Conservation (phyloP, 2,329 filamentous ascomycete species). For the Fusarium xylarioides region DNA sequence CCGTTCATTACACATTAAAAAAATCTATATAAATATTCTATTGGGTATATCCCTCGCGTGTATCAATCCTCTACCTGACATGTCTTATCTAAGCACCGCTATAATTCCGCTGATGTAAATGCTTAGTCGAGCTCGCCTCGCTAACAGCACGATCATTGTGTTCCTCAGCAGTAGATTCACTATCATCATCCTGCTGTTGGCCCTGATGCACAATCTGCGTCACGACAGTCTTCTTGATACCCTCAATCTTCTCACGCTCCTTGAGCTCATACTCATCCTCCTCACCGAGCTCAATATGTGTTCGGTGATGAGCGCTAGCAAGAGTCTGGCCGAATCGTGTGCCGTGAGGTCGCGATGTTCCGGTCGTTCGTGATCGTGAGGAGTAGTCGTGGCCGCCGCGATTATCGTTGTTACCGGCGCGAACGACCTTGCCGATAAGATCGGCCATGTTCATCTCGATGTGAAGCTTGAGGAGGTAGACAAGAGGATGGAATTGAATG, state of each 20-base stretch:
- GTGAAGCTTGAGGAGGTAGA: slow-evolving; percentile 43
- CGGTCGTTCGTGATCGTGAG: slow-evolving; percentile 30
- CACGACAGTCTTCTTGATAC: slow-evolving; percentile 41
- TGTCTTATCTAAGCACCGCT: slow-evolving; percentile 5
- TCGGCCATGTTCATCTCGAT: slow-evolving; percentile 46
- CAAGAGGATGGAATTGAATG: slow-evolving; percentile 43
- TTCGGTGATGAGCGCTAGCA: slow-evolving; percentile 31
- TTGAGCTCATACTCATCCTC: slow-evolving; percentile 40
- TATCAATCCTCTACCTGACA: not conserved
- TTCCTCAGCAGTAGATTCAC: slow-evolving; percentile 27
- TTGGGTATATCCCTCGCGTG: not conserved
- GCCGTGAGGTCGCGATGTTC: slow-evolving; percentile 14
- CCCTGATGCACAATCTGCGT: slow-evolving; percentile 25
- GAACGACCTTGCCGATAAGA: slow-evolving; percentile 42
- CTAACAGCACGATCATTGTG: slow-evolving; percentile 37
- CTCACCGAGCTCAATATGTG: slow-evolving; percentile 42
- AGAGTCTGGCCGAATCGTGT: slow-evolving; percentile 31
- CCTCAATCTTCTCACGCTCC: slow-evolving; percentile 37
- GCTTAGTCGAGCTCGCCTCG: slow-evolving; percentile 40
- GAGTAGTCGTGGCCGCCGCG: slow-evolving; percentile 29
- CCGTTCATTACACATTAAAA: slow-evolving; percentile 27
- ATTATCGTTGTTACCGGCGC: slow-evolving; percentile 33
- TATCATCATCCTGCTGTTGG: slow-evolving; percentile 16
- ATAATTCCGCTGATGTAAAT: slow-evolving; percentile 20
- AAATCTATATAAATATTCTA: slow-evolving; percentile 11